phyloP scores from a whole-genome alignment of 345 rosid genomes.

The Alliaria petiolata region DNA sequence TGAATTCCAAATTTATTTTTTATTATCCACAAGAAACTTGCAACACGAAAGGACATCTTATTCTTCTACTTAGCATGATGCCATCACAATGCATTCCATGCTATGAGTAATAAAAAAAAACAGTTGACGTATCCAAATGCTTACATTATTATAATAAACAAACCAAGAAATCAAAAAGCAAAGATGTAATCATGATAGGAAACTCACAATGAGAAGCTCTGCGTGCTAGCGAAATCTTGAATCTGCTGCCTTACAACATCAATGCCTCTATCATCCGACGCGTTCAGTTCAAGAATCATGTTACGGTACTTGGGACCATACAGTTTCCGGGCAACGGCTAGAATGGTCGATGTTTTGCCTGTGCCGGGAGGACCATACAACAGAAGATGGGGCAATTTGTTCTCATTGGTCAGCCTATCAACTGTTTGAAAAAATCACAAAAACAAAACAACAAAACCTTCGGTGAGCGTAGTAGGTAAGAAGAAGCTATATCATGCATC shows the following conservation, averaged over 20 bases:
- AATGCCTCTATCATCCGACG: constrained; percentile 95
- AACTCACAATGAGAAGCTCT: constrained; percentile 88
- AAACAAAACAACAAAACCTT: constrained; percentile 1
- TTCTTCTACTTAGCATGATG: not conserved
- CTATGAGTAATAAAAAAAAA: not conserved
- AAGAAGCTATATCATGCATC: not conserved
- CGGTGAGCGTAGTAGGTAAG: not conserved
- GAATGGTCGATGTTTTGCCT: constrained; percentile 97
- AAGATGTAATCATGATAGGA: not conserved
- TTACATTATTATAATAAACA: not conserved
- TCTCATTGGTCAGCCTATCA: constrained; percentile 93
- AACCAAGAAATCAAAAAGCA: not conserved
- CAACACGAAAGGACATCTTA: not conserved
- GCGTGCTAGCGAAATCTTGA: constrained; percentile 96
- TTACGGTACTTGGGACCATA: constrained; percentile 83
- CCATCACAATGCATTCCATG: not conserved
- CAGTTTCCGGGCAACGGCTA: constrained; percentile 92
- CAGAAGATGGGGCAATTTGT: constrained; percentile 85
- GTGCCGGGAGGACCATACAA: constrained; percentile 98
- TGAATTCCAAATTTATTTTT: not conserved
- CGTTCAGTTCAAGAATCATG: constrained; percentile 95
- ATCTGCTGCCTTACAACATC: constrained; percentile 94
- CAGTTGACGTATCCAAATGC: not conserved
- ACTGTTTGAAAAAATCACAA: constrained; percentile 38
- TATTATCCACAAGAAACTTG: not conserved